Percentiles rank a stretch among this genome's conserved stretches.
These are phyloP conservation scores for Chlorociboria aeruginascens DNA, from an alignment of 495 filamentous ascomycete genomes.

Conservation along the genomic window DNA sequence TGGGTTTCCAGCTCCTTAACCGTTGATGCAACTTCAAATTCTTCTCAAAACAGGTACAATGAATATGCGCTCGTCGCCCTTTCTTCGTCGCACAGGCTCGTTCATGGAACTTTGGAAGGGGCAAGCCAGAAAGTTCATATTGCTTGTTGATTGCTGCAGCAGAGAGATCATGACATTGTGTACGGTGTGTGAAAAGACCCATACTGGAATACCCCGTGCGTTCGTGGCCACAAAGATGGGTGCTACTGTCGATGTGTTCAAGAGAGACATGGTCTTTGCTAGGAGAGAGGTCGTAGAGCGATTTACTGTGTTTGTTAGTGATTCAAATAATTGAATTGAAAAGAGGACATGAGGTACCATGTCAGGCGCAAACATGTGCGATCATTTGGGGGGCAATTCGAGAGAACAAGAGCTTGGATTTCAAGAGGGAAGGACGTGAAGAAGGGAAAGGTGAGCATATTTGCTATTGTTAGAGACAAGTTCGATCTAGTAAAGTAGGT, in stretches of 20 bases:
- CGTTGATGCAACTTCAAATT: constrained; percentile 5
- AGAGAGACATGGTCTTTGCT: neutral
- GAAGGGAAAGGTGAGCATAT: constrained; percentile 2
- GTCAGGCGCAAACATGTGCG: constrained; percentile 15
- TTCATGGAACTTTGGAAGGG: neutral
- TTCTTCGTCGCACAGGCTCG: constrained; percentile 2
- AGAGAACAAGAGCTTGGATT: constrained; percentile 12
- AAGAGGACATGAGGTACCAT: constrained; percentile 4
- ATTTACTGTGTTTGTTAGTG: constrained; percentile 12
- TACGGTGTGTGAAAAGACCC: neutral
- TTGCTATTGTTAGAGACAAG: neutral
- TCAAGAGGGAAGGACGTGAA: constrained; percentile 16
- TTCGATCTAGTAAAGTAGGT: neutral
- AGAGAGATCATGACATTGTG: constrained; percentile 8
- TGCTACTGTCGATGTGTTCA: neutral
- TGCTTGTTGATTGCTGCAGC: neutral
- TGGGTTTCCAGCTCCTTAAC: constrained; percentile 13
- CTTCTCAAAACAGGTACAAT: constrained; percentile 12
- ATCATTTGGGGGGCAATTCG: constrained; percentile 12
- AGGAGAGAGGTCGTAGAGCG: constrained; percentile 9
- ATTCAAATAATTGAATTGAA: constrained; percentile 1
- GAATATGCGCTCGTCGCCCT: neutral
- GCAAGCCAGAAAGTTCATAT: neutral
- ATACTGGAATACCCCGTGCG: neutral
- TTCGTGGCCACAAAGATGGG: constrained; percentile 1